Conservation (phyloP, 768 basidiomycete genomes). For the Tricholoma flavovirens region DNA sequence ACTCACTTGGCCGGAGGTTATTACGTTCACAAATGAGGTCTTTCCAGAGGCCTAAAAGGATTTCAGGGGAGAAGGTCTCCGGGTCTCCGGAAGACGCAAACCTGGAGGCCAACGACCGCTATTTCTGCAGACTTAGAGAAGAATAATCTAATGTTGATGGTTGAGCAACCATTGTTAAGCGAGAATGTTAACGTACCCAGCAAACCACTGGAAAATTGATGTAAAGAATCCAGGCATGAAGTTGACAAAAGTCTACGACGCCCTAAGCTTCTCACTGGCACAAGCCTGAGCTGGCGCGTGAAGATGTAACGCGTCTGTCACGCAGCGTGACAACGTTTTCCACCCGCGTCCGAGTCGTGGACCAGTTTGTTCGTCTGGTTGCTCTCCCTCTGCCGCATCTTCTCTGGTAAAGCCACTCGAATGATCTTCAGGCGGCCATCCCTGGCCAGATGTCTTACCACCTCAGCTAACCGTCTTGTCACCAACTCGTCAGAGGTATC, state of each 20-base stretch:
- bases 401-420: neutral
- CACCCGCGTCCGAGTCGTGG: too few relatives aligned
- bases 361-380: neutral
- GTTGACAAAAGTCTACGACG: neutral
- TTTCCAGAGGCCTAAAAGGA: constrained; percentile 78
- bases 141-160: constrained; percentile 52
- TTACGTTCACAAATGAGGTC: constrained; percentile 90
- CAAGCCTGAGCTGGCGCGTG: too few relatives aligned
- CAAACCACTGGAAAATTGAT: constrained; percentile 41
- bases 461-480: neutral
- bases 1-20: constrained; percentile 75
- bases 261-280: neutral
- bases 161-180: neutral
- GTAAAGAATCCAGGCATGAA: constrained; percentile 37
- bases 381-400: too few relatives aligned
- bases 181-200: constrained; percentile 25
- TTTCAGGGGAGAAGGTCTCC: constrained; percentile 1
- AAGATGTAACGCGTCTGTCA: neutral
- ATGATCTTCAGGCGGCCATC: neutral
- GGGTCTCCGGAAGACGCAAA: constrained; percentile 18
- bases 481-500: too few relatives aligned
- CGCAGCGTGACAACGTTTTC: constrained; percentile 2
- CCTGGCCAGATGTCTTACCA: neutral
- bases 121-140: constrained; percentile 86
- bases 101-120: constrained; percentile 89